Evolutionary conservation across 1,139 yeast genomes (phyloP), one percentile per base, ranked within the genome.

Genomic region (Diutina pseudorugosa): DNA sequence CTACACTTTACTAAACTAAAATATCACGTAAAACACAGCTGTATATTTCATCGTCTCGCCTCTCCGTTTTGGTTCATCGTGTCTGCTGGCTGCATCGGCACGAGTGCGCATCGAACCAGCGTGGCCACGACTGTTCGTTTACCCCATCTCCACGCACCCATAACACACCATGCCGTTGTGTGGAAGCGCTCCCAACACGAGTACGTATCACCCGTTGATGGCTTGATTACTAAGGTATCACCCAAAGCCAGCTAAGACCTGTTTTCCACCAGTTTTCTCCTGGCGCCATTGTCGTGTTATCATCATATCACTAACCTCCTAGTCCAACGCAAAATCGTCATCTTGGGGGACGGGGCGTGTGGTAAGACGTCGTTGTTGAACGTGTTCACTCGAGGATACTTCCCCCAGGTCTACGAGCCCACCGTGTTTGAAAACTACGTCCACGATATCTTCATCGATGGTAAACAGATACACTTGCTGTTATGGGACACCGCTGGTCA

Each of bases 401-500:
- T 93, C 70, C 98, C 98, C 9, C 97, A 93, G 64, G 98, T 93
- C 20, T 93, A 93, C 67, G 98, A 93, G 63, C 98, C 98, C 25
- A 93, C 98, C 0, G 98, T 93, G 41, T 93, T 93, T 68, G 98
- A 93, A 67, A 93, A 93, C 71, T 93, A 93, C 66, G 96, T 91
- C 55, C 98, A 93, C 69, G 98, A 93, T 66, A 91, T 93, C 58
- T 93, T 88, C 70, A 90, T 93, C 55, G 98, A 93, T 66, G 94
- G 94, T 51, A 91, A 89, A 66, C 90, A 94, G 52, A 87, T 93
- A 61, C 95, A 91, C 63, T 72, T 93, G 57, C 89, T 97, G 27
- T 74, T 93, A 54, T 93, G 98, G 98, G 98, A 93, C 65, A 93
- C 98, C 5, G 98, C 98, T 3, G 98, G 98, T 6, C 98, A 93